phyloP scores from a whole-genome alignment of 2,329 filamentous ascomycete species.

The Pseudocercospora pini-densiflorae region DNA sequence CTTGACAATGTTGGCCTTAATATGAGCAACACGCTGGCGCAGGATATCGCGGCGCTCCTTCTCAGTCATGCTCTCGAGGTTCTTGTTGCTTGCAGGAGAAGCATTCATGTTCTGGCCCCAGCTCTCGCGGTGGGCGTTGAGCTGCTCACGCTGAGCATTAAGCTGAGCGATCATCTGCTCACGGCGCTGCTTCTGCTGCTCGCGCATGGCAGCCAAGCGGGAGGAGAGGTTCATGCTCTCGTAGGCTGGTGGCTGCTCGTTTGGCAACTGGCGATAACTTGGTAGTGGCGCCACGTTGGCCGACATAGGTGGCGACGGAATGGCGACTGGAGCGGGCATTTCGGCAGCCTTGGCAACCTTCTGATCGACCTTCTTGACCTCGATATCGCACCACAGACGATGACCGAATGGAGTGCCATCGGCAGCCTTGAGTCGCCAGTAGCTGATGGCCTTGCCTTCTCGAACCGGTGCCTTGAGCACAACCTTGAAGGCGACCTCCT shows the following conservation, averaged over 20 bases:
- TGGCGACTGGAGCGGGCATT: neutral
- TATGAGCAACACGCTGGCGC: constrained; percentile 37
- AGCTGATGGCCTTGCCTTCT: constrained; percentile 82
- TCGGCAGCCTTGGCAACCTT: constrained; percentile 4
- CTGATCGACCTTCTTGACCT: constrained; percentile 55
- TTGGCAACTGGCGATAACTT: constrained; percentile 15
- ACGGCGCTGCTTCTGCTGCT: constrained; percentile 40
- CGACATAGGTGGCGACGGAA: neutral
- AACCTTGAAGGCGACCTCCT: constrained; percentile 81
- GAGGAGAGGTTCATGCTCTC: constrained; percentile 28
- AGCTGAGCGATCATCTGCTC: constrained; percentile 40
- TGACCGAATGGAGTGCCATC: constrained; percentile 86
- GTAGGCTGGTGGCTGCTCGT: constrained; percentile 29
- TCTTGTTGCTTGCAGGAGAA: constrained; percentile 6
- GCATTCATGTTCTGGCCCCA: constrained; percentile 16
- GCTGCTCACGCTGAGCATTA: constrained; percentile 30
- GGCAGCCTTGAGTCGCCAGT: constrained; percentile 89
- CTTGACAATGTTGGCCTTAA: constrained; percentile 40
- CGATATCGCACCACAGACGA: constrained; percentile 92
- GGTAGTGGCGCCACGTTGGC: neutral
- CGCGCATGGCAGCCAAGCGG: constrained; percentile 34
- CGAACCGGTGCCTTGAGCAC: constrained; percentile 79
- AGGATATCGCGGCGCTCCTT: constrained; percentile 37
- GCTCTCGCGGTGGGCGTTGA: constrained; percentile 21
- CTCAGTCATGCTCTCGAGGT: constrained; percentile 18